Conservation (phyloP, 768 basidiomycete genomes). For the Xerocomus potaroensis region DNA sequence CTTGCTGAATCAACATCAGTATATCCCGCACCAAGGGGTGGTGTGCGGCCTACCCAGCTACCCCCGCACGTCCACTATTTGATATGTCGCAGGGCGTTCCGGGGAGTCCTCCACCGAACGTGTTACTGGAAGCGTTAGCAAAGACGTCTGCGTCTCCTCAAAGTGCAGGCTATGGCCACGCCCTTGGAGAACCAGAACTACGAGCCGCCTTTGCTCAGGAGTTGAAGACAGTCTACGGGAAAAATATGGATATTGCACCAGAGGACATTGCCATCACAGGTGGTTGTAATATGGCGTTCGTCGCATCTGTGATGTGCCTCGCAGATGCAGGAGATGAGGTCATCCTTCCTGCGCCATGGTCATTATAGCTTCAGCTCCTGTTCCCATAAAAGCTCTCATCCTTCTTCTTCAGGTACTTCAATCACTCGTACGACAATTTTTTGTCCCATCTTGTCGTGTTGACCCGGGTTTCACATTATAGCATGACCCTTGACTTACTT, state of each 20-base stretch:
- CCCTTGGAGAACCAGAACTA: constrained; percentile 53
- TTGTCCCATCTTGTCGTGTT: not conserved
- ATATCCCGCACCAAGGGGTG: constrained; percentile 59
- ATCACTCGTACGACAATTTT: constrained; percentile 44
- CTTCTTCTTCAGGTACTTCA: constrained; percentile 51
- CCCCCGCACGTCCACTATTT: constrained; percentile 48
- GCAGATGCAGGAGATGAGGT: constrained; percentile 70
- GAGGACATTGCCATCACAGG: constrained; percentile 66
- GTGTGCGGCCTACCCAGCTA: constrained; percentile 42
- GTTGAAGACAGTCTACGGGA: constrained; percentile 57
- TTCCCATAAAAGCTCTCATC: not conserved
- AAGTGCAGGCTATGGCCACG: constrained; percentile 54
- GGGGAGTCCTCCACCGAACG: constrained; percentile 53
- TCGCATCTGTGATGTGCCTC: constrained; percentile 55
- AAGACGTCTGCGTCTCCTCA: constrained; percentile 38
- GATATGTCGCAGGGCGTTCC: constrained; percentile 78
- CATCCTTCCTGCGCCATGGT: constrained; percentile 72
- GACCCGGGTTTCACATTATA: constrained; percentile 20
- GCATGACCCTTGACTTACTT: constrained; percentile 66
- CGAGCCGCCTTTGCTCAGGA: constrained; percentile 53
- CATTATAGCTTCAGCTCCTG: constrained; percentile 1
- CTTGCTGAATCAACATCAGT: constrained; percentile 26
- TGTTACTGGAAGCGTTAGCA: constrained; percentile 47
- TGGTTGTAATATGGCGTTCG: constrained; percentile 72
- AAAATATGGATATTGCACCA: constrained; percentile 40